Percentiles rank a stretch among this genome's conserved stretches.
phyloP scores from a whole-genome alignment of 208 protist genomes.

The Crithidia fasciculata region DNA sequence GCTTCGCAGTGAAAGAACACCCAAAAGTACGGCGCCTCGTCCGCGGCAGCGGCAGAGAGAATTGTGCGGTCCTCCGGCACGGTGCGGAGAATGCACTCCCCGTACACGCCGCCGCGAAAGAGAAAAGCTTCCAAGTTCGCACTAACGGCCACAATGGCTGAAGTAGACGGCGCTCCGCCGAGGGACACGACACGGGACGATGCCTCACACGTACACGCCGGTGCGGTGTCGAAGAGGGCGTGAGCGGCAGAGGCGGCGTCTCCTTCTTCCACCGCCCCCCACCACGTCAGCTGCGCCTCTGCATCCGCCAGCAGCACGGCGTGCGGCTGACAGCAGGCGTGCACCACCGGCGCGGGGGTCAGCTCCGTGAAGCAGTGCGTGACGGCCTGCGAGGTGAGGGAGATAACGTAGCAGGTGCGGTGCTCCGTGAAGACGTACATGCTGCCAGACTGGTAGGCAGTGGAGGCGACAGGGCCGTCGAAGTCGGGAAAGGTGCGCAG shows the following conservation, averaged over 20 bases:
- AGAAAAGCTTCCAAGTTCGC: slow-evolving; percentile 18
- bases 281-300: slow-evolving; percentile 19
- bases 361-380: slow-evolving; percentile 23
- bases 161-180: slow-evolving; percentile 1
- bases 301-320: slow-evolving; percentile 28
- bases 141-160: slow-evolving; percentile 13
- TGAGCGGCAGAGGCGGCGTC: background rate
- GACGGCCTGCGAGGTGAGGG: slow-evolving; percentile 22
- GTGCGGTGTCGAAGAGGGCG: slow-evolving; percentile 5
- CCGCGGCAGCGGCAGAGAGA: slow-evolving; percentile 9
- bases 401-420: slow-evolving; percentile 29
- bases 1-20: slow-evolving; percentile 26
- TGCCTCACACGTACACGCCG: slow-evolving; percentile 16
- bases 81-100: slow-evolving; percentile 15
- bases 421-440: slow-evolving; percentile 39
- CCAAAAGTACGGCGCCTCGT: slow-evolving; percentile 14
- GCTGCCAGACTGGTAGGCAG: slow-evolving; percentile 11
- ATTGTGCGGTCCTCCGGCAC: slow-evolving; percentile 2
- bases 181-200: slow-evolving; percentile 22
- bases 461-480: slow-evolving; percentile 17
- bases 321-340: slow-evolving; percentile 7
- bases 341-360: slow-evolving; percentile 8
- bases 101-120: slow-evolving; percentile 4
- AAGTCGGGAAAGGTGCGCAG: slow-evolving; percentile 57
- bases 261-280: background rate